Evolutionary conservation across 352 stramenopile genomes (phyloP), one percentile per base, ranked within the genome.

Genomic region (Phytophthora chlamydospora): DNA sequence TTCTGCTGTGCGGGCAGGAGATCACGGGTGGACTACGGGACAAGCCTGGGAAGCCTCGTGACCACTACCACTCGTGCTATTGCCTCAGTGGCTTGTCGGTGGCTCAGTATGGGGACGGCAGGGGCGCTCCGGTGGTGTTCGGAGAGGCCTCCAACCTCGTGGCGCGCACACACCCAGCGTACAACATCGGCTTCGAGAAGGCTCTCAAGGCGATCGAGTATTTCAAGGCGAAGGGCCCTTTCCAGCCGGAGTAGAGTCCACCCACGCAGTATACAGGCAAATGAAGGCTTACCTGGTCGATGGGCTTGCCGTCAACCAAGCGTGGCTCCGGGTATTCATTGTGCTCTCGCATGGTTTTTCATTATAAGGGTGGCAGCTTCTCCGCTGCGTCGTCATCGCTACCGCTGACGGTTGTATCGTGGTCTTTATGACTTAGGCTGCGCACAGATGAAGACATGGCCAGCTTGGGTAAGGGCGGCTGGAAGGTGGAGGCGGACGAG

Each of bases 21-120:
- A 83, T 98, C 49, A 89, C 97, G 57, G 96, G 96, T 35, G 96
- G 96, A 16, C 74, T 98, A 13, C 85, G 85, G 14, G 86, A 99
- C 75, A 98, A 98, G 66, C 95, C 96, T 0, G 95, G 89, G 46
- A 99, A 98, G 73, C 67, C 77, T 7, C 80, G 96, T 44, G 98
- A 99, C 71, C 98, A 99, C 69, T 99, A 99, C 75, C 98, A 99
- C 81, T 98, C 93, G 19, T 99, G 97, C 75, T 99, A 99, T 83
- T 98, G 97, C 62, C 76, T 99, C 13, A 98, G 89, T 60, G 97
- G 97, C 2, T 72, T 99, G 19, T 98, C 94, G 8, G 78, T 98
- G 35, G 80, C 93, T 3, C 96, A 99, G 76, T 89, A 98, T 58
- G 81, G 88, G 43, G 70, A 80, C 21, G 72, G 67, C 17, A 39